phyloP scores from a whole-genome alignment of 2,329 filamentous ascomycete genomes.

The Sporothrix mexicana region DNA sequence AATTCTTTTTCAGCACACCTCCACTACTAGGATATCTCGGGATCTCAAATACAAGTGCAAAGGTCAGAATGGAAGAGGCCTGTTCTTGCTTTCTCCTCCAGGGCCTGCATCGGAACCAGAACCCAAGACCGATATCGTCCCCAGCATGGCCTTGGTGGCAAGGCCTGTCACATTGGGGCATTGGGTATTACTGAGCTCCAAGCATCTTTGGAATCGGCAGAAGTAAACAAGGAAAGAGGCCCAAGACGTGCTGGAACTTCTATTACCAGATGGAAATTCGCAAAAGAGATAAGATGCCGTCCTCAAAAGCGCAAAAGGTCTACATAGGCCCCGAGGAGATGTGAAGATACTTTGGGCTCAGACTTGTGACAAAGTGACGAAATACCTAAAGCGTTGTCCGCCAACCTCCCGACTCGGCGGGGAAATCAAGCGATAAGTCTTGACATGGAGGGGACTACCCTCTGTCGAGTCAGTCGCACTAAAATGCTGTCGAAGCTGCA shows the following conservation, averaged over 20 bases:
- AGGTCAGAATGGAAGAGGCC: neutral
- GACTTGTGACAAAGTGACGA: no score
- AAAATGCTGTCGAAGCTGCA: no score
- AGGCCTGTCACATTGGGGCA: neutral
- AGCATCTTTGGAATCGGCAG: neutral
- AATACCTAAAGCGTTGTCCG: no score
- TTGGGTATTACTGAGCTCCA: neutral
- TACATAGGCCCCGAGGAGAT: no score
- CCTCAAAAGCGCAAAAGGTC: no score
- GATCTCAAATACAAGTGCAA: neutral
- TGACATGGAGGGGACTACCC: no score
- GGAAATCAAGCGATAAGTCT: no score
- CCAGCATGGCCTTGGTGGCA: neutral
- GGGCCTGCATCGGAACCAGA: constrained; percentile 19
- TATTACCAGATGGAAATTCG: neutral
- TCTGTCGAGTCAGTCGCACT: no score
- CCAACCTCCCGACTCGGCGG: no score
- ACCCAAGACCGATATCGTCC: neutral
- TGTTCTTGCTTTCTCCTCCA: neutral
- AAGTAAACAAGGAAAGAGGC: neutral
- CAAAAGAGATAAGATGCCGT: neutral
- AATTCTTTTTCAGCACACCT: neutral
- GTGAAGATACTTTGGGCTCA: no score
- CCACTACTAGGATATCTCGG: neutral
- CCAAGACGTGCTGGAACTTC: no score